These are phyloP conservation scores for Amniculicola lignicola DNA, from an alignment of 495 filamentous ascomycete genomes.

Conservation along the genomic window DNA sequence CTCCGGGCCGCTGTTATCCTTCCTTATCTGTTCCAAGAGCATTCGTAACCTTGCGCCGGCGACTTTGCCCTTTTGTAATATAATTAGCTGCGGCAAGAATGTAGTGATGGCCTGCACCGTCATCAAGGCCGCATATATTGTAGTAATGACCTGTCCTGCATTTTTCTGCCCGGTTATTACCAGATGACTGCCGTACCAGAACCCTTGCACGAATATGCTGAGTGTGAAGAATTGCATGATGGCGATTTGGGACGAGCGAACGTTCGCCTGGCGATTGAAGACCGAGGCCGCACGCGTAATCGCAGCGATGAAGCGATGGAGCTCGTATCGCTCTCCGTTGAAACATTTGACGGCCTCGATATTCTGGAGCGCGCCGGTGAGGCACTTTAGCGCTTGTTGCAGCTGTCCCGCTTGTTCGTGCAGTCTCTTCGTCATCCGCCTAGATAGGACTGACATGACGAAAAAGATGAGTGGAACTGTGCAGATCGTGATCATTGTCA, in stretches of 20 bases:
- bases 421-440: slow-evolving; percentile 62
- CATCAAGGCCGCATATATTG: slow-evolving; percentile 77
- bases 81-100: slow-evolving; percentile 69
- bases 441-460: slow-evolving; percentile 57
- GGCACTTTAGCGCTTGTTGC: slow-evolving; percentile 65
- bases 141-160: slow-evolving; percentile 72
- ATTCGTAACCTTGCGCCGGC: slow-evolving; percentile 61
- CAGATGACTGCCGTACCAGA: slow-evolving; percentile 79
- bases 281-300: slow-evolving; percentile 59
- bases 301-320: slow-evolving; percentile 57
- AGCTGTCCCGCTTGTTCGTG: slow-evolving; percentile 67
- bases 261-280: slow-evolving; percentile 65
- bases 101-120: slow-evolving; percentile 70
- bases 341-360: slow-evolving; percentile 88
- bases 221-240: slow-evolving; percentile 71
- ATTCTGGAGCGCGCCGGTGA: slow-evolving; percentile 62
- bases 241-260: slow-evolving; percentile 67
- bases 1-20: slow-evolving; percentile 37
- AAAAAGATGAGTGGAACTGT: slow-evolving; percentile 66
- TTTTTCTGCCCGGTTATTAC: slow-evolving; percentile 54
- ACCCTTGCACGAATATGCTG: slow-evolving; percentile 83
- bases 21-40: slow-evolving; percentile 43
- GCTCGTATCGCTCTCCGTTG: slow-evolving; percentile 72
- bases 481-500: slow-evolving; percentile 78
- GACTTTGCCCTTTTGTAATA: slow-evolving; percentile 74